These are phyloP conservation scores for Prunus yedoensis DNA, from an alignment of 331 rosid genomes.

Conservation along the genomic window DNA sequence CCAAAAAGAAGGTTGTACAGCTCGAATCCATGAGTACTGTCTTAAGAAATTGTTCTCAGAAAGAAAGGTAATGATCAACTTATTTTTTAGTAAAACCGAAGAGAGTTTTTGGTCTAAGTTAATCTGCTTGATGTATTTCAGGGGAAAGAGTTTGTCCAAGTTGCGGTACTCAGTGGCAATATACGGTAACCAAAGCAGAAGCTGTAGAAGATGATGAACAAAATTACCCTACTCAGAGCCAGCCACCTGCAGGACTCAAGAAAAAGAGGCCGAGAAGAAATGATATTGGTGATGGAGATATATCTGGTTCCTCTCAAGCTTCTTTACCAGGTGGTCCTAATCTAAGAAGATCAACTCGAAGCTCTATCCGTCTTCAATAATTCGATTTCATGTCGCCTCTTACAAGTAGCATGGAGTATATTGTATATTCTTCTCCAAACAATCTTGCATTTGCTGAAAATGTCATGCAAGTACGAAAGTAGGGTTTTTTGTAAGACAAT, in stretches of 20 bases:
- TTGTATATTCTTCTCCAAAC: conserved; percentile 33
- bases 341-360: conserved; percentile 59
- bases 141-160: conserved; percentile 64
- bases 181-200: conserved; percentile 51
- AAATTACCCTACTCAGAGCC: conserved; percentile 41
- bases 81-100: background rate
- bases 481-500: background rate
- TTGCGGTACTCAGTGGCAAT: conserved; percentile 68
- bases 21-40: conserved; percentile 76
- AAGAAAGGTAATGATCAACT: conserved; percentile 48
- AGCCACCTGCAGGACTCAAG: conserved; percentile 19
- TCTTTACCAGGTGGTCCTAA: conserved; percentile 27
- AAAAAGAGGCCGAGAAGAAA: conserved; percentile 35
- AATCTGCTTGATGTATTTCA: conserved; percentile 27
- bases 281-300: conserved; percentile 26
- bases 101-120: conserved; percentile 10
- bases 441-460: background rate
- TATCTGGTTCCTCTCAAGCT: conserved; percentile 38
- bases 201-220: conserved; percentile 39
- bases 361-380: conserved; percentile 37
- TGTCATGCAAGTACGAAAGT: background rate
- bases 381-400: conserved; percentile 4
- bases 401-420: conserved; percentile 14
- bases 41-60: conserved; percentile 54
- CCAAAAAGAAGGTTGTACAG: conserved; percentile 58